Evolutionary conservation across 2,329 filamentous ascomycete species (phyloP).

Genomic region (Claviceps quebecensis): DNA sequence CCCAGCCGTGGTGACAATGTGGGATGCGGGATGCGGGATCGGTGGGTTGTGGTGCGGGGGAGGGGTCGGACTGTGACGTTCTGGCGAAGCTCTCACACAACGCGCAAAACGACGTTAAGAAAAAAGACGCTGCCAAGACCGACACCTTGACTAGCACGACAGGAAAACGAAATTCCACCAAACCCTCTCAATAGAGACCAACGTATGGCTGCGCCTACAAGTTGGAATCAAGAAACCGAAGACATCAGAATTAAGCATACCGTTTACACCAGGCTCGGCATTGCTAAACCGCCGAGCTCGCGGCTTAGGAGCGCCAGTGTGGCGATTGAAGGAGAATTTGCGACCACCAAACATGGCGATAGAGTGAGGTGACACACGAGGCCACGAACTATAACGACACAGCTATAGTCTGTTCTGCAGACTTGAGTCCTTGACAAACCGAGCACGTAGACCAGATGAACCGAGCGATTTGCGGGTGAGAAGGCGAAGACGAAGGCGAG

Average conservation of each 20-base stretch:
- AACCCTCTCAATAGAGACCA: no score
- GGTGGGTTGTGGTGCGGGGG: not conserved
- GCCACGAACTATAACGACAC: not conserved
- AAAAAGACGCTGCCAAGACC: not conserved
- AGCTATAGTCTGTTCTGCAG: not conserved
- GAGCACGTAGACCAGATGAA: not conserved
- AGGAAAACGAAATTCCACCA: not conserved
- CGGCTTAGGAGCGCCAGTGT: constrained; percentile 46
- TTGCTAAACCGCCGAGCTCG: constrained; percentile 42
- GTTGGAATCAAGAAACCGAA: not conserved
- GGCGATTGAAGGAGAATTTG: constrained; percentile 55
- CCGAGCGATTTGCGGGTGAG: not conserved
- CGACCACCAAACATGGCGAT: constrained; percentile 38
- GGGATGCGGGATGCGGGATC: no score
- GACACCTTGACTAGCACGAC: not conserved
- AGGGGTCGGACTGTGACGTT: not conserved
- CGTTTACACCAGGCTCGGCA: constrained; percentile 40
- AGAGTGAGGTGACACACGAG: not conserved
- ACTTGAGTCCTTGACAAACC: not conserved
- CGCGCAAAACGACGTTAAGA: not conserved
- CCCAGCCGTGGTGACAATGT: not conserved
- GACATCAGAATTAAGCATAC: constrained; percentile 19
- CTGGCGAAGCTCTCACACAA: not conserved
- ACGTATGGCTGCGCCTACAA: not conserved
- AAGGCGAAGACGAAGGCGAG: not conserved